Percentiles rank a stretch among this genome's conserved stretches.
Evolutionary conservation across 2,329 filamentous ascomycete species (phyloP).

Genomic region (Aspergillus fumigatus): DNA sequence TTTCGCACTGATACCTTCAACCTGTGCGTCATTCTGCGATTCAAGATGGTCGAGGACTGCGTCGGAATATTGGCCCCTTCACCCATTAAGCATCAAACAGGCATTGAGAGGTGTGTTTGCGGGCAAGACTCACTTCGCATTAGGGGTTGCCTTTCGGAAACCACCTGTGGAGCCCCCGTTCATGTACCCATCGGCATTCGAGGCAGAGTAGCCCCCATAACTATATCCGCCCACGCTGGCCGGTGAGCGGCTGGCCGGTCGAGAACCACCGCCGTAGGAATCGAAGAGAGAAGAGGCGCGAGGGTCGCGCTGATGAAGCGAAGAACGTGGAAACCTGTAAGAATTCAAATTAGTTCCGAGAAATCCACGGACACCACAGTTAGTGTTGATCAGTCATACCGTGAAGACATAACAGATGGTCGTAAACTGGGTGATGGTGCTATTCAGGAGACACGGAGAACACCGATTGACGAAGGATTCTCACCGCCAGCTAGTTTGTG

Average conservation of each 20-base stretch:
- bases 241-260: constrained; percentile 37
- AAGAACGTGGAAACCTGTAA: constrained; percentile 61
- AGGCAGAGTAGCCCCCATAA: constrained; percentile 27
- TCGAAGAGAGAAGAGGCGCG: constrained; percentile 70
- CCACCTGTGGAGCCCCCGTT: constrained; percentile 26
- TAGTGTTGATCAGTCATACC: constrained; percentile 21
- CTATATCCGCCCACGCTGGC: constrained; percentile 51
- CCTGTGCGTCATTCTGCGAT: constrained; percentile 87
- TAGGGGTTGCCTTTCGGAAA: constrained; percentile 64
- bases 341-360: background rate
- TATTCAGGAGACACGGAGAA: background rate
- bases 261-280: constrained; percentile 59
- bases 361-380: background rate
- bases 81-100: constrained; percentile 4
- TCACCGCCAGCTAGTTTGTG: background rate
- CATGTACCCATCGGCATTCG: constrained; percentile 20
- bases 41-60: constrained; percentile 90
- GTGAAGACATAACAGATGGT: constrained; percentile 30
- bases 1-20: constrained; percentile 86
- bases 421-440: background rate
- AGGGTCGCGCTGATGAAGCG: constrained; percentile 64
- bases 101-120: background rate
- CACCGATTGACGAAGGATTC: background rate
- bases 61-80: constrained; percentile 84
- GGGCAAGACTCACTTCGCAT: constrained; percentile 53